These are phyloP conservation scores for Podila epicladia DNA, from an alignment of 192 early-diverging fungal species.

Conservation along the genomic window DNA sequence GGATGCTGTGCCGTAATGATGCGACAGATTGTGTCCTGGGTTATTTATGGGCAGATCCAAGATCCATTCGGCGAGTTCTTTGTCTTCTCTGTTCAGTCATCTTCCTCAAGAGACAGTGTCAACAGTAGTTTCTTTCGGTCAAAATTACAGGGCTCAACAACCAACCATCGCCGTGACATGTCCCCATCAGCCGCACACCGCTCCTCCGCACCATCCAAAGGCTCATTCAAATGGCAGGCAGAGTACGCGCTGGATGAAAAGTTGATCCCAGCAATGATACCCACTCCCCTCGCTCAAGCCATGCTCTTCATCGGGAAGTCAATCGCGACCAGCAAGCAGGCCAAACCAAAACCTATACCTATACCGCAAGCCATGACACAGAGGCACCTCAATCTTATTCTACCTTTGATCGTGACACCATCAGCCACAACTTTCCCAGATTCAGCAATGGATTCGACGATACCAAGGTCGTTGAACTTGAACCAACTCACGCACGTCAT, in stretches of 20 bases:
- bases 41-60: slow-evolving; percentile 70
- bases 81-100: slow-evolving; percentile 35
- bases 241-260: slow-evolving; percentile 56
- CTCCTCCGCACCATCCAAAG: slow-evolving; percentile 9
- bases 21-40: slow-evolving; percentile 70
- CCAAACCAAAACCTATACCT: slow-evolving; percentile 43
- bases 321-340: slow-evolving; percentile 60
- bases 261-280: slow-evolving; percentile 64
- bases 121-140: not conserved
- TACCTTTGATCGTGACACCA: slow-evolving; percentile 13
- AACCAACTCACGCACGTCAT: slow-evolving; percentile 51
- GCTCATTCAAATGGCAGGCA: slow-evolving; percentile 56
- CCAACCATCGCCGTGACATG: not conserved
- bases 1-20: slow-evolving; percentile 63
- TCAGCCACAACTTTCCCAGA: slow-evolving; percentile 17
- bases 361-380: slow-evolving; percentile 28
- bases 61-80: slow-evolving; percentile 77
- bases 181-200: not conserved
- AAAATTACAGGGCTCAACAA: not conserved
- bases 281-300: slow-evolving; percentile 58
- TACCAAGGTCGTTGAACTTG: slow-evolving; percentile 45
- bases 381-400: slow-evolving; percentile 24
- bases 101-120: not conserved
- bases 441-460: slow-evolving; percentile 30
- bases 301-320: slow-evolving; percentile 79